A percentile compares a stretch with the other conserved stretches of the same genome.
Evolutionary conservation across 768 basidiomycete species (phyloP).

Genomic region (Russula sp.): DNA sequence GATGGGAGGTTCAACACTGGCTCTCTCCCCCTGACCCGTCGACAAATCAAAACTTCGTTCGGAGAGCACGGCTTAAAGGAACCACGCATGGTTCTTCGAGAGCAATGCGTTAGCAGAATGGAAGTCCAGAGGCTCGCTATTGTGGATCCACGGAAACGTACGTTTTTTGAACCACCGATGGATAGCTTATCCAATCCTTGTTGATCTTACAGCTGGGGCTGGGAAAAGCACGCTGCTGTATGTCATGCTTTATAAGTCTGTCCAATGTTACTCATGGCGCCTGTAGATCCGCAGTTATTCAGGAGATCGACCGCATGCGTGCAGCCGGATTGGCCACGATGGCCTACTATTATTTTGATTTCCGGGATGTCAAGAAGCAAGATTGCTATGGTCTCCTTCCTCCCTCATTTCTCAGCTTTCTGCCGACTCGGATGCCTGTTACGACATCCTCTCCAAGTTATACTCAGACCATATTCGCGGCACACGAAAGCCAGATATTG

Average conservation of each 20-base stretch:
- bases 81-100: background rate
- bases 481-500: background rate
- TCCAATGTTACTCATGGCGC: background rate
- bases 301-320: background rate
- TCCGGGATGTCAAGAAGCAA: conserved; percentile 2
- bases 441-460: background rate
- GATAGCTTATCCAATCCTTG: rapidly evolving
- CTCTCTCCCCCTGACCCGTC: too few species aligned
- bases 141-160: conserved; percentile 6
- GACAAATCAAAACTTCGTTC: too few species aligned
- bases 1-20: too few species aligned
- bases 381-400: background rate
- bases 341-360: background rate
- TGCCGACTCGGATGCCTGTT: background rate
- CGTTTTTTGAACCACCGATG: background rate
- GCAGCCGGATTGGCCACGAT: conserved; percentile 3
- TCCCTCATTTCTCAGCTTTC: conserved; percentile 12
- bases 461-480: background rate
- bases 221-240: conserved; percentile 16
- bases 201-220: background rate
- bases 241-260: background rate
- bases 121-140: background rate
- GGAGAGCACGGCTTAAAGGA: too few species aligned
- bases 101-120: background rate
- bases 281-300: background rate